Base-by-base conservation (phyloP, 2,329 filamentous ascomycete genomes). In the Cryphonectria japonica region DNA sequence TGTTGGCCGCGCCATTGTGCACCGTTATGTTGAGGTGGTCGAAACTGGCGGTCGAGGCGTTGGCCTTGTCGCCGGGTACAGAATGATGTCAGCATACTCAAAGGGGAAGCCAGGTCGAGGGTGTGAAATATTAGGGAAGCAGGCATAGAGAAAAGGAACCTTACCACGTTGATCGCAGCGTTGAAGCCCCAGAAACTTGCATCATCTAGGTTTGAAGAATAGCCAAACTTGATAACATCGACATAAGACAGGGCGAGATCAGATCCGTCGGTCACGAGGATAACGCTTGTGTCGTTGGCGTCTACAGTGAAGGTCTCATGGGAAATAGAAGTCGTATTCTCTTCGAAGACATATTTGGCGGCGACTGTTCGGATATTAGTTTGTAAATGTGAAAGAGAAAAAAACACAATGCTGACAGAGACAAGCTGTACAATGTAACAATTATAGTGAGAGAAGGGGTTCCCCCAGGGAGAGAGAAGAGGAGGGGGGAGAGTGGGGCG, bases 1-100 rank as follows among this genome's bases (percentile, higher is more conserved):
- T 52, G 22, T 79, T 78, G 14, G 79, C 78, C 2, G 78, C 78
- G 8, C 79, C 79, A 64, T 80, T 79, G 72, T 80, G 79, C 0
- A 75, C 74, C 4, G 78, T 80, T 29, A 80, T 73, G 69, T 80
- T 80, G 41, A 76, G 46, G 50, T 80, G 59, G 39, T 76, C 68
- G 19, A 79, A 74, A 50, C 69, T 6, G 14, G 29, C 26, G 6
- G 54, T 34, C 29, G 54, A 59, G 29, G 54, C 29, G 29, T 59
- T 59, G 6, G 54, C 54, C 54, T 59, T 54, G n/a, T 22, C 26
- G 4, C 50, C 50, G n/a, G 1, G 29, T 16, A 16, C 14, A 59
- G 34, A 26, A 26, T 9, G 3, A 26, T 13, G 9, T 54, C 9
- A 54, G 50, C 26, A 26, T 26, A 3, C 3, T 16, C 26, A 8